Evolutionary conservation across 371 early-diverging fungal genomes (phyloP).

Genomic region (Saksenaea vasiformis): DNA sequence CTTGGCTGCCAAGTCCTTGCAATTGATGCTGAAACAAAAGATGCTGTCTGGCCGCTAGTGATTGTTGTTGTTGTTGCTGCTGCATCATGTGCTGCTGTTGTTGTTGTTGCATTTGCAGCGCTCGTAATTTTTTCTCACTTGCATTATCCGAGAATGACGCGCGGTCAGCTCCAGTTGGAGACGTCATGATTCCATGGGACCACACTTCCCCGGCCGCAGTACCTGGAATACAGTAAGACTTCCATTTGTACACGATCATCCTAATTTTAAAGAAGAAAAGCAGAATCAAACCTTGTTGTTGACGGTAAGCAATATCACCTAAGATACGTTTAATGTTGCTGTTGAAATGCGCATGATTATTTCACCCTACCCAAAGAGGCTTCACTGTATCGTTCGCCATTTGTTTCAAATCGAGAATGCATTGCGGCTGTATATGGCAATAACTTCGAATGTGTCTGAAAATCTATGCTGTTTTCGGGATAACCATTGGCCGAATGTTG

Average conservation of each 20-base stretch:
- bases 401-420: too few relatives aligned
- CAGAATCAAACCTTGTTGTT: slow-evolving; percentile 18
- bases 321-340: too few relatives aligned
- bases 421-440: too few relatives aligned
- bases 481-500: slow-evolving; percentile 13
- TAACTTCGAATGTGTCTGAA: too few relatives aligned
- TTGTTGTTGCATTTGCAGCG: slow-evolving; percentile 55
- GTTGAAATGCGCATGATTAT: too few relatives aligned
- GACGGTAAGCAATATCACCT: slow-evolving; percentile 4
- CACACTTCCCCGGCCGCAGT: slow-evolving; percentile 27
- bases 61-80: slow-evolving; percentile 52
- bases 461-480: background rate
- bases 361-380: too few relatives aligned
- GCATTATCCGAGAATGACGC: slow-evolving; percentile 26
- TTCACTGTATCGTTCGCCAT: too few relatives aligned
- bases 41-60: slow-evolving; percentile 51
- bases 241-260: too few relatives aligned
- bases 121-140: slow-evolving; percentile 55
- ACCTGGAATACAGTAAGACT: slow-evolving; percentile 4
- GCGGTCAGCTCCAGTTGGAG: slow-evolving; percentile 29
- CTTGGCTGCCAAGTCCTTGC: slow-evolving; percentile 23
- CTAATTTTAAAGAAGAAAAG: background rate
- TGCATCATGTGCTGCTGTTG: slow-evolving; percentile 35
- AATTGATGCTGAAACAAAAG: slow-evolving; percentile 57
- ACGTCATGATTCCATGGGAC: slow-evolving; percentile 28